Conservation (phyloP, 2,329 filamentous ascomycete species). For the Aspergillus phoenicis region DNA sequence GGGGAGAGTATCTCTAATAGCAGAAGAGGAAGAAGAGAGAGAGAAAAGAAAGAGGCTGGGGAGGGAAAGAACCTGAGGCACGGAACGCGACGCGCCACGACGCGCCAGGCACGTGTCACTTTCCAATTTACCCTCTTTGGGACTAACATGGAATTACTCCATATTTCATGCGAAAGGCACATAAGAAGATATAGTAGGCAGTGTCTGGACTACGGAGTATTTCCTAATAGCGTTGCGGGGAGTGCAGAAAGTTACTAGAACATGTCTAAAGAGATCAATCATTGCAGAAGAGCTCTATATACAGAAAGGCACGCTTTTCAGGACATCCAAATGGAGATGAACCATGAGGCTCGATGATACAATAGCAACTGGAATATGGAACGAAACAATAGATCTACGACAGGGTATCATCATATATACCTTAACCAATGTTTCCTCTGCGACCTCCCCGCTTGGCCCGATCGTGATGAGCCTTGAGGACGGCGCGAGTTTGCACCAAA, state of each 20-base stretch:
- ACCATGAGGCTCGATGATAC: slow-evolving; percentile 7
- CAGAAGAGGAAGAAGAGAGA: slow-evolving; percentile 12
- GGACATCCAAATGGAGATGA: slow-evolving; percentile 18
- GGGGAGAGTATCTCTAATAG: slow-evolving; percentile 2
- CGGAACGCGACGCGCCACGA: slow-evolving; percentile 27
- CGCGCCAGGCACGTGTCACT: slow-evolving; percentile 24
- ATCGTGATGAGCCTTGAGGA: slow-evolving; percentile 78
- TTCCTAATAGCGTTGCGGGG: too few species aligned
- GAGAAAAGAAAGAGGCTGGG: slow-evolving; percentile 22
- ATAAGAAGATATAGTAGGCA: background rate
- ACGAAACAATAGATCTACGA: background rate
- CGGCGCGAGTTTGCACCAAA: slow-evolving; percentile 79
- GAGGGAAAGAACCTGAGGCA: slow-evolving; percentile 10
- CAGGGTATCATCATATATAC: slow-evolving; percentile 8
- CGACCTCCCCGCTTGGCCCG: slow-evolving; percentile 82
- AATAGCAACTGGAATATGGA: background rate
- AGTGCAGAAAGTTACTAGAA: background rate
- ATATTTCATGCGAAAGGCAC: background rate
- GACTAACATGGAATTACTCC: background rate
- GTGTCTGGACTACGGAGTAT: background rate
- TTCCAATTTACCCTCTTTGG: slow-evolving; percentile 28
- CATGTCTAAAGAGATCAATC: background rate
- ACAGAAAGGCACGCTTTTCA: background rate
- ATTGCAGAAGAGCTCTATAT: background rate
- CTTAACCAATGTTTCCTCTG: slow-evolving; percentile 64